These are phyloP conservation scores for Nyctanthes arbortristis DNA, from an alignment of 257 asterid species.

Conservation along the genomic window DNA sequence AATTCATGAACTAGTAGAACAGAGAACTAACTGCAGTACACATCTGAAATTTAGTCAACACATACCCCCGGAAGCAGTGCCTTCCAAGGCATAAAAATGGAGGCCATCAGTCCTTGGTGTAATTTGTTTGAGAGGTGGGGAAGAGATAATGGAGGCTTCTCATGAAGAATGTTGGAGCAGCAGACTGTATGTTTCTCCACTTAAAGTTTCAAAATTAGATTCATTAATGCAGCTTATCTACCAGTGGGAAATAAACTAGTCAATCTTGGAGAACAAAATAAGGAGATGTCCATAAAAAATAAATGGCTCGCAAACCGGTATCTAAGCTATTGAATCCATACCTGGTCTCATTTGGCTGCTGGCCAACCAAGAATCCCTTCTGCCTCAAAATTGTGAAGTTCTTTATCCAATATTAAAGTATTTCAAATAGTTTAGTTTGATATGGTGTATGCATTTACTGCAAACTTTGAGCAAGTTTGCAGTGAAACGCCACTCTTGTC, in stretches of 20 bases:
- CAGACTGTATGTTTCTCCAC: neutral
- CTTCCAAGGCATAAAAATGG: neutral
- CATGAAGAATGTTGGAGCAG: neutral
- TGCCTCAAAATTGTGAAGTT: neutral
- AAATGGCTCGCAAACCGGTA: neutral
- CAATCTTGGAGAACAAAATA: no score
- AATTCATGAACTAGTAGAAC: neutral
- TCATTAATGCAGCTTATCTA: neutral
- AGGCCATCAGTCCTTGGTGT: neutral
- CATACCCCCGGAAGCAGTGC: neutral
- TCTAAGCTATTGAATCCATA: slow-evolving; percentile 1
- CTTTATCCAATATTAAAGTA: neutral
- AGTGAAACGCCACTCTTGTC: slow-evolving; percentile 1
- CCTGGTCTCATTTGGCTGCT: slow-evolving; percentile 15
- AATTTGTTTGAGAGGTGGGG: neutral
- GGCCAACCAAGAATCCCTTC: neutral
- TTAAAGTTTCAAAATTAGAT: neutral
- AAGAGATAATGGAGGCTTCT: neutral
- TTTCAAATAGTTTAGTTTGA: neutral
- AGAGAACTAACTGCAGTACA: neutral
- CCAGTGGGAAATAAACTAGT: neutral
- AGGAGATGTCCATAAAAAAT: neutral
- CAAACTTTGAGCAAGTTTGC: slow-evolving; percentile 17
- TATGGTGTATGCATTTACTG: neutral
- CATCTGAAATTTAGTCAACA: neutral